Conservation (phyloP, 2,329 filamentous ascomycete species). For the Pestalotiopsis sp. region DNA sequence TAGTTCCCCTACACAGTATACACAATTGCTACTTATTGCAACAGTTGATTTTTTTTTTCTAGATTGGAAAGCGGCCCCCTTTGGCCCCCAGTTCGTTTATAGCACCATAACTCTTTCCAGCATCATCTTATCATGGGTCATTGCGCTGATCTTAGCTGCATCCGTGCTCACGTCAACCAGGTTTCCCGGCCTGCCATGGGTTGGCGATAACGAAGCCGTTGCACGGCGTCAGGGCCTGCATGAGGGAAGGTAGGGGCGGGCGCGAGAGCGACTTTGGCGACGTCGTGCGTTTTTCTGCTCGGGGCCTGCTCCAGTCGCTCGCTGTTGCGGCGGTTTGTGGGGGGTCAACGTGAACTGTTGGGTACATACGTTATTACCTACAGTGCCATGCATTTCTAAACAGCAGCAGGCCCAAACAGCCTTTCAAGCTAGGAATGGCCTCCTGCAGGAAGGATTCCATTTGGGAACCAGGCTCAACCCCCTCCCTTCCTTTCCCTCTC, state of each 20-base stretch:
- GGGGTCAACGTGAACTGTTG: not conserved
- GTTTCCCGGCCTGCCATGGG: not conserved
- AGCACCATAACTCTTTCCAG: not conserved
- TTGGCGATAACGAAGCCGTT: constrained; percentile 7
- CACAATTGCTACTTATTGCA: too few species aligned
- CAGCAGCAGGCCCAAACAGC: not conserved
- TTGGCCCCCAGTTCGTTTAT: not conserved
- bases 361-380: not conserved
- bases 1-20: too few species aligned
- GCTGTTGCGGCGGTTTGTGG: not conserved
- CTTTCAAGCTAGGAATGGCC: not conserved
- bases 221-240: constrained; percentile 9
- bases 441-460: not conserved
- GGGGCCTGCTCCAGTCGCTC: not conserved
- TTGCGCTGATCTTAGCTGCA: constrained; percentile 3
- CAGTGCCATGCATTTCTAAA: not conserved
- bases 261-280: not conserved
- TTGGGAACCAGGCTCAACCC: not conserved
- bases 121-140: not conserved
- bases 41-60: too few species aligned
- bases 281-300: not conserved
- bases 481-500: not conserved
- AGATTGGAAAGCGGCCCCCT: not conserved
- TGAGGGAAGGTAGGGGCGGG: not conserved
- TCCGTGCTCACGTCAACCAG: constrained; percentile 1